phyloP scores from a whole-genome alignment of 768 basidiomycete species.

The Coprinellus micaceus region DNA sequence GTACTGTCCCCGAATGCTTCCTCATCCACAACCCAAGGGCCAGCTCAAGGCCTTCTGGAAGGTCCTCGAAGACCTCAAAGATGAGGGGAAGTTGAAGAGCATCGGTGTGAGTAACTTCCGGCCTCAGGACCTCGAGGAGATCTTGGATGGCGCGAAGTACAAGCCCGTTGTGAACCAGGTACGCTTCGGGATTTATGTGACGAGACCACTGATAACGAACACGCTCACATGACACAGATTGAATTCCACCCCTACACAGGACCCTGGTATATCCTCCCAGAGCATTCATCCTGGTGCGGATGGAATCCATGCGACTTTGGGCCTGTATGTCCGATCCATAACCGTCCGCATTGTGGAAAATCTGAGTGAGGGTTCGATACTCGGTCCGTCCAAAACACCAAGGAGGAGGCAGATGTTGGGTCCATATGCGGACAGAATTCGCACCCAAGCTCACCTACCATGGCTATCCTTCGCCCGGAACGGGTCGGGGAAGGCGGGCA shows the following conservation, averaged over 20 bases:
- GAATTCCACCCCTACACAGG: conserved; percentile 36
- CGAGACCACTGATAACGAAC: neutral
- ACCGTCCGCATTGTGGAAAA: too few relatives aligned
- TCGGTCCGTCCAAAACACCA: too few relatives aligned
- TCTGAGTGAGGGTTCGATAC: too few relatives aligned
- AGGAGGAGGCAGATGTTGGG: too few relatives aligned
- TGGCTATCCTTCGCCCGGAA: too few relatives aligned
- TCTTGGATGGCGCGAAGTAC: conserved; percentile 42
- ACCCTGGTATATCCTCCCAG: too few relatives aligned
- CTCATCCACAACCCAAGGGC: conserved; percentile 45
- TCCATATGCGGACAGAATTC: too few relatives aligned
- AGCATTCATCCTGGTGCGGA: too few relatives aligned
- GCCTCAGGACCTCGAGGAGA: conserved; percentile 39
- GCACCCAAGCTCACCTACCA: too few relatives aligned
- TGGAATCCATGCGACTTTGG: too few relatives aligned
- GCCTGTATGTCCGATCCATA: too few relatives aligned
- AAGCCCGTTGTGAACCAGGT: conserved; percentile 56
- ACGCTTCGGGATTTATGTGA: conserved; percentile 1
- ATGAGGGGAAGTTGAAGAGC: conserved; percentile 34
- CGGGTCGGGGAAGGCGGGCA: too few relatives aligned
- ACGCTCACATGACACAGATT: conserved; percentile 22
- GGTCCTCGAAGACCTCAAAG: conserved; percentile 47
- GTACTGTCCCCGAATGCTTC: conserved; percentile 48
- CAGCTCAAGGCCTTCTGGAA: conserved; percentile 40
- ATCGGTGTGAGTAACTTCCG: conserved; percentile 56